Evolutionary conservation across 2,329 filamentous ascomycete species (phyloP), one percentile per base, ranked within the genome.

Genomic region (Paecilomyces fulvus): DNA sequence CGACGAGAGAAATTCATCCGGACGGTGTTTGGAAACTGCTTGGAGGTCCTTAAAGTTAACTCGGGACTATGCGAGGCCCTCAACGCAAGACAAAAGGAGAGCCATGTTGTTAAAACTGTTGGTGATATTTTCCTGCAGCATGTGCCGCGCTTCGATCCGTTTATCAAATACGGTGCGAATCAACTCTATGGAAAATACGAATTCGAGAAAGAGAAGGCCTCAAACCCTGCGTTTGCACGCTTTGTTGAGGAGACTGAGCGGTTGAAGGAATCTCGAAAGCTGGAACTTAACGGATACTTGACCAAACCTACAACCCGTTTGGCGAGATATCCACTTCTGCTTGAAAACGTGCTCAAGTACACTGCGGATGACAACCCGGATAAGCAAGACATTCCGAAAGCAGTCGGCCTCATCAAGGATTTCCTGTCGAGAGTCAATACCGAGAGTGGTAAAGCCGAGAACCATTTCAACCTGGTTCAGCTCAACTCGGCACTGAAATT

Each of bases 161-260:
- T 99, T 70, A 96, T 99, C 69, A 85, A 88, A 67, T 99, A 99
- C 68, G 94, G 94, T 67, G 89, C 92, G 46, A 96, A 92, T 69
- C 94, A 99, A 73, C 79, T 99, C 51, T 95, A 96, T 71, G 94
- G 89, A 64, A 97, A 99, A 73, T 96, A 92, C 67, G 94, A 96
- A 69, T 99, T 97, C 70, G 94, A 99, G 74, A 94, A 94, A 66
- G 94, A 99, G 75, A 90, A 94, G 64, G 87, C 88, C 14, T 83
- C 85, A 56, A 99, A 99, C 66, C 83, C 86, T 1, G 83, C 83
- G 46, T 99, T 99, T 71, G 79, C 87, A 53, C 90, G 88, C 66
- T 96, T 97, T 64, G 94, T 97, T 25, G 94, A 99, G 62, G 92
- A 97, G 71, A 95, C 95, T 5, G 94, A 99, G 73, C 83, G 94